Evolutionary conservation across 805 yeast species (phyloP).

Genomic region (Candida rishiriensis): DNA sequence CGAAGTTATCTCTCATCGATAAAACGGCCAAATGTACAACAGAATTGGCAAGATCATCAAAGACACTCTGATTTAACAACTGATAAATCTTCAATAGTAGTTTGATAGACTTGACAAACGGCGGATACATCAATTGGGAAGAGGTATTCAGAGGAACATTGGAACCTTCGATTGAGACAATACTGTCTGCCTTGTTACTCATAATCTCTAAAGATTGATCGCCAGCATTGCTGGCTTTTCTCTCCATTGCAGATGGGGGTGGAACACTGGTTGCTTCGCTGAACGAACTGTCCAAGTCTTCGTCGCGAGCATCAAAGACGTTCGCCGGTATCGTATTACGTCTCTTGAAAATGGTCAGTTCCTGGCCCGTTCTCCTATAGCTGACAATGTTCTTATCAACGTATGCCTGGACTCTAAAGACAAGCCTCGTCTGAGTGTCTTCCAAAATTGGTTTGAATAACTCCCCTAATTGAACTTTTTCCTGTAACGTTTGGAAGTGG

Average conservation of each 20-base stretch:
- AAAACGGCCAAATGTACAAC: conserved; percentile 73
- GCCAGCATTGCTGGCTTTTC: not conserved
- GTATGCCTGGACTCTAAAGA: conserved; percentile 71
- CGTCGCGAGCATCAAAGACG: not conserved
- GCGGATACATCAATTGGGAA: conserved; percentile 47
- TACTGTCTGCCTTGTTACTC: conserved; percentile 9
- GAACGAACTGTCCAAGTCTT: conserved; percentile 2
- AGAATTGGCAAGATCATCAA: conserved; percentile 85
- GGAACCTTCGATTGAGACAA: conserved; percentile 7
- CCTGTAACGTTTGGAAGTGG: conserved; percentile 14
- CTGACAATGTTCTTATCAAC: conserved; percentile 65
- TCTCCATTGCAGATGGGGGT: not conserved
- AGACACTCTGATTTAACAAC: conserved; percentile 68
- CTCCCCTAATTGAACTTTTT: conserved; percentile 33
- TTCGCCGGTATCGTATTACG: conserved; percentile 6
- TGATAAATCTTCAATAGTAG: conserved; percentile 76
- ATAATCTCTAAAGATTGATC: conserved; percentile 2
- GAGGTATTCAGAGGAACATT: conserved; percentile 5
- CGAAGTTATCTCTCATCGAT: conserved; percentile 54
- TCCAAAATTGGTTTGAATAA: conserved; percentile 67
- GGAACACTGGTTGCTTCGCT: conserved; percentile 1
- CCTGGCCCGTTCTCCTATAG: conserved; percentile 65
- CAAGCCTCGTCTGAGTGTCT: conserved; percentile 75
- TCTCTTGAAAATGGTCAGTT: conserved; percentile 55
- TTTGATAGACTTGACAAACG: conserved; percentile 63